Evolutionary conservation across 2,329 filamentous ascomycete species (phyloP).

Genomic region (Sarocladiaceae sp.): DNA sequence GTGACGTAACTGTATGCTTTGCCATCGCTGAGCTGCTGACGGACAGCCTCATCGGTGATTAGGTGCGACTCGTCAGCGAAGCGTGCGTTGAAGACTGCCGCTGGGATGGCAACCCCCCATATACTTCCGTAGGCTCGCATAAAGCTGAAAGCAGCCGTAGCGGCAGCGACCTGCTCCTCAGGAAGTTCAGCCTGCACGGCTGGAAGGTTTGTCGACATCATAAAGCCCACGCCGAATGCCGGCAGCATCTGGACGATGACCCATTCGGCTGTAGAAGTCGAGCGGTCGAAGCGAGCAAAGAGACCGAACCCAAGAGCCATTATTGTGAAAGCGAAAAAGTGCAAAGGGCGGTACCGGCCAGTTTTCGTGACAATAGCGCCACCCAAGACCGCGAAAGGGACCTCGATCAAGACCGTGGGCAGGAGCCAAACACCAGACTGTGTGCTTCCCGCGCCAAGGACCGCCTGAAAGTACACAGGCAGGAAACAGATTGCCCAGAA

Average conservation of each 20-base stretch:
- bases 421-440: conserved; percentile 28
- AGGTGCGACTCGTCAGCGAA: not conserved
- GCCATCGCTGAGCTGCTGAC: not conserved
- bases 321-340: conserved; percentile 29
- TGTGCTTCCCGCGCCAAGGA: conserved; percentile 25
- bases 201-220: conserved; percentile 35
- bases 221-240: conserved; percentile 34
- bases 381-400: conserved; percentile 21
- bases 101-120: conserved; percentile 39
- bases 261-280: conserved; percentile 29
- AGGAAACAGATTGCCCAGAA: conserved; percentile 34
- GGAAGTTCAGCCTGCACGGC: conserved; percentile 31
- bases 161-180: conserved; percentile 28
- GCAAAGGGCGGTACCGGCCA: conserved; percentile 27
- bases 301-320: conserved; percentile 34
- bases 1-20: not conserved
- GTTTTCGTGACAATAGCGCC: conserved; percentile 23
- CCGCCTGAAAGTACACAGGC: conserved; percentile 40
- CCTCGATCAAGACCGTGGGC: conserved; percentile 20
- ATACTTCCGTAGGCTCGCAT: conserved; percentile 36
- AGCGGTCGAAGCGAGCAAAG: conserved; percentile 28
- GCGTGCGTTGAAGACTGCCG: conserved; percentile 29
- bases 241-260: conserved; percentile 31
- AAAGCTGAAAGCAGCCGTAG: conserved; percentile 34
- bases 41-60: not conserved